A percentile compares a stretch with the other conserved stretches of the same genome.
Evolutionary conservation across 2,329 filamentous ascomycete species (phyloP).

Genomic region (Sarocladiaceae sp.): DNA sequence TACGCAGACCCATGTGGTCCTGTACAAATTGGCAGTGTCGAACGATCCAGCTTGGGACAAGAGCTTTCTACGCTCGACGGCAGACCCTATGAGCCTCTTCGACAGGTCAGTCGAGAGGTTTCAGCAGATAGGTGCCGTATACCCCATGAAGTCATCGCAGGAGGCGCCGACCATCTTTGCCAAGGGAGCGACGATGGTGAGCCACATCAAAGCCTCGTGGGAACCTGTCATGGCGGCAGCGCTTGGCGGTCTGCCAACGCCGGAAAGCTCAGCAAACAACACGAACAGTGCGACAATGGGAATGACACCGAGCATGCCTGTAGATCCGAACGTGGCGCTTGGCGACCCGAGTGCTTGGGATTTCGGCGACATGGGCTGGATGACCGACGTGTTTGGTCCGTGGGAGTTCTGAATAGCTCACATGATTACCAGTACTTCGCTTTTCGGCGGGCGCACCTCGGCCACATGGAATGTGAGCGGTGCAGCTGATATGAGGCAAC

Average conservation of each 20-base stretch:
- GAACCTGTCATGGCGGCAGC: conserved; percentile 26
- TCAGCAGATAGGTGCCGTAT: conserved; percentile 18
- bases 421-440: background rate
- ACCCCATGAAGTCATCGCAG: conserved; percentile 20
- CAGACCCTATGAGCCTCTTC: conserved; percentile 28
- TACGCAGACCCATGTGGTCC: conserved; percentile 27
- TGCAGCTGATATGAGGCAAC: background rate
- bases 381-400: conserved; percentile 30
- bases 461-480: background rate
- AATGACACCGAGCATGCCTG: conserved; percentile 11
- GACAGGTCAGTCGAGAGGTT: conserved; percentile 29
- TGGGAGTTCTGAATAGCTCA: conserved; percentile 25
- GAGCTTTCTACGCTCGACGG: conserved; percentile 26
- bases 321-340: conserved; percentile 13
- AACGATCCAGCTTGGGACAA: conserved; percentile 37
- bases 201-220: conserved; percentile 27
- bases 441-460: background rate
- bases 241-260: conserved; percentile 23
- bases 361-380: conserved; percentile 29
- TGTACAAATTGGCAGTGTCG: conserved; percentile 32
- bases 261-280: conserved; percentile 17
- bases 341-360: conserved; percentile 21
- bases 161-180: conserved; percentile 25
- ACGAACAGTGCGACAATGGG: background rate
- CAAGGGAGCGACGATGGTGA: conserved; percentile 29